Evolutionary conservation across 192 early-diverging fungal species (phyloP).

Genomic region (Backusella luteola): DNA sequence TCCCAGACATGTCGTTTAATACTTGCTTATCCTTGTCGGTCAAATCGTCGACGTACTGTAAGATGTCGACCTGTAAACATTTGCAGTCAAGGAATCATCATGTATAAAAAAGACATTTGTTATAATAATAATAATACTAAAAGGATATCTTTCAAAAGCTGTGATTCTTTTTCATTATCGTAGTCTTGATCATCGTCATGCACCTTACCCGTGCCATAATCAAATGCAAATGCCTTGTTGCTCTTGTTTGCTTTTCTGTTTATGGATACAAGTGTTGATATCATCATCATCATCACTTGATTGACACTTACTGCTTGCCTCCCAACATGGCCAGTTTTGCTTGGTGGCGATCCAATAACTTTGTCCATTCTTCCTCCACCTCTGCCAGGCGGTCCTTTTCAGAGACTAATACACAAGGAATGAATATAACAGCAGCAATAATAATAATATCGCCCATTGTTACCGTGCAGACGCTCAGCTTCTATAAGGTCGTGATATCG

Average conservation of each 20-base stretch:
- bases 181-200: neutral
- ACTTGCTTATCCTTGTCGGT: conserved; percentile 39
- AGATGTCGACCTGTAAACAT: conserved; percentile 37
- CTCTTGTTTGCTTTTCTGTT: conserved; percentile 18
- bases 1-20: conserved; percentile 43
- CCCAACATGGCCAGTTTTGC: conserved; percentile 38
- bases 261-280: neutral
- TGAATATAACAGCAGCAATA: no score
- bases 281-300: neutral
- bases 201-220: conserved; percentile 23
- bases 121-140: neutral
- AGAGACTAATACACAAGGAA: conserved; percentile 16
- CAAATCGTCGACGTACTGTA: conserved; percentile 43
- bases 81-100: conserved; percentile 21
- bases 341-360: conserved; percentile 44
- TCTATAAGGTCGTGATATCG: conserved; percentile 53
- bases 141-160: conserved; percentile 44
- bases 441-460: neutral
- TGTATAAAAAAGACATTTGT: neutral
- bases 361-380: conserved; percentile 55
- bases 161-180: conserved; percentile 16
- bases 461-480: conserved; percentile 43
- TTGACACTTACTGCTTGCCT: conserved; percentile 20
- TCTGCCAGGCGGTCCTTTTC: conserved; percentile 38
- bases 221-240: conserved; percentile 28